Evolutionary conservation across 2,329 filamentous ascomycete species (phyloP).

Genomic region (Stachybotrys echinatus): DNA sequence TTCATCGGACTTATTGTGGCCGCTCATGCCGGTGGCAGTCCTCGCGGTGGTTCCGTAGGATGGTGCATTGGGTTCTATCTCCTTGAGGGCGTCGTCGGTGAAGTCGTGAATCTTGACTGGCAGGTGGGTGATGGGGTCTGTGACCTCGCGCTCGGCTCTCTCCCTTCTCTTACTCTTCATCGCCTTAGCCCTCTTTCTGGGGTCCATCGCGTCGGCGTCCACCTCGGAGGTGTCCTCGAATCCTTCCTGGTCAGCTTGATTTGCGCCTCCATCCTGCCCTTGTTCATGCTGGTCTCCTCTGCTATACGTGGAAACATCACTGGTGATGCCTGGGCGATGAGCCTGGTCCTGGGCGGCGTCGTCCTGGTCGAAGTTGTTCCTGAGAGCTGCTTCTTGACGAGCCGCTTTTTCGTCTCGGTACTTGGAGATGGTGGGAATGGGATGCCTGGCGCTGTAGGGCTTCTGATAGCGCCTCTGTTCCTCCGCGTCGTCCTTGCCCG

Average conservation of each 20-base stretch:
- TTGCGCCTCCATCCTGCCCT: conserved; percentile 6
- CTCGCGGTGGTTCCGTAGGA: conserved; percentile 28
- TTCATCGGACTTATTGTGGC: conserved; percentile 32
- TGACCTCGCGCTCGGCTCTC: conserved; percentile 56
- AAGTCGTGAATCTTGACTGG: conserved; percentile 65
- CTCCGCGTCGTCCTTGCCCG: conserved; percentile 29
- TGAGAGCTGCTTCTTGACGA: conserved; percentile 32
- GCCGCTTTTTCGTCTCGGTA: conserved; percentile 41
- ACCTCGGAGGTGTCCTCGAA: conserved; percentile 30
- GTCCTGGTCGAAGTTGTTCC: conserved; percentile 17
- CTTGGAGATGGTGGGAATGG: conserved; percentile 42
- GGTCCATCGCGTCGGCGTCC: conserved; percentile 30
- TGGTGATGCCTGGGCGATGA: background rate
- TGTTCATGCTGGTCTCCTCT: conserved; percentile 8
- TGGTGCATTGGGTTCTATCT: conserved; percentile 22
- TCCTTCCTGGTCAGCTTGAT: conserved; percentile 10
- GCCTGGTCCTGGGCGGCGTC: background rate
- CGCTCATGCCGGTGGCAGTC: conserved; percentile 31
- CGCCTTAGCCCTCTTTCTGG: conserved; percentile 41
- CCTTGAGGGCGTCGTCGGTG: conserved; percentile 53
- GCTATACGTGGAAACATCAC: background rate
- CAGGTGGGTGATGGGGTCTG: conserved; percentile 67
- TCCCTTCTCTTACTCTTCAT: conserved; percentile 40
- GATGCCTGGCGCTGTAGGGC: conserved; percentile 36
- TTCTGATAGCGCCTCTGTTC: conserved; percentile 30